A percentile compares a stretch with the other conserved stretches of the same genome.
These are phyloP conservation scores for Lotmaria passim DNA, from an alignment of 208 protist genomes.

Conservation along the genomic window DNA sequence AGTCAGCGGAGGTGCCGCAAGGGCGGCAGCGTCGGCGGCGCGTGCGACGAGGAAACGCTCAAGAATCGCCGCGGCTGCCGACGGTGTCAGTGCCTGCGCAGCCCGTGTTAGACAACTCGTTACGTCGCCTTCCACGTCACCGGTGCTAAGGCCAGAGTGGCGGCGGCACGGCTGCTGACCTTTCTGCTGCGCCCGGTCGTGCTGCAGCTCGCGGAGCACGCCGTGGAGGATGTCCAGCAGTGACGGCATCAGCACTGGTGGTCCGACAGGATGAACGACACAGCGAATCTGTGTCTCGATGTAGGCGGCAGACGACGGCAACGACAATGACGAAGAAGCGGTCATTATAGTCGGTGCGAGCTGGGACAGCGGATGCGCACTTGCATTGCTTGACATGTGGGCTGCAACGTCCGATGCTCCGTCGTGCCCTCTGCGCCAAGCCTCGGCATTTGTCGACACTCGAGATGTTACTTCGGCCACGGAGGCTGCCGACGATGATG, in stretches of 20 bases:
- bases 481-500: no score
- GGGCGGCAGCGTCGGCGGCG: background rate
- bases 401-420: no score
- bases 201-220: slow-evolving; percentile 27
- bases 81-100: slow-evolving; percentile 15
- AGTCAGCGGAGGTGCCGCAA: background rate
- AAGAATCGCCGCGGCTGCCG: slow-evolving; percentile 15
- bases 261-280: slow-evolving; percentile 6
- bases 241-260: slow-evolving; percentile 5
- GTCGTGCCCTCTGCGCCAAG: no score
- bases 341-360: background rate
- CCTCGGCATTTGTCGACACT: no score
- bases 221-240: slow-evolving; percentile 19
- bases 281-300: slow-evolving; percentile 22
- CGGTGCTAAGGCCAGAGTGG: background rate
- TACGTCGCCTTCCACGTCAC: slow-evolving; percentile 15
- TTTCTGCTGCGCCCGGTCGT: slow-evolving; percentile 22
- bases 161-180: slow-evolving; percentile 33
- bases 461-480: no score
- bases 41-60: slow-evolving; percentile 12
- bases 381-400: no score
- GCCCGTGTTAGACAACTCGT: slow-evolving; percentile 17
- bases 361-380: background rate
- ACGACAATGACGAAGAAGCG: background rate
- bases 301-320: background rate